These are phyloP conservation scores for Acacia acuminata DNA, from an alignment of 306 rosid species.

Conservation along the genomic window DNA sequence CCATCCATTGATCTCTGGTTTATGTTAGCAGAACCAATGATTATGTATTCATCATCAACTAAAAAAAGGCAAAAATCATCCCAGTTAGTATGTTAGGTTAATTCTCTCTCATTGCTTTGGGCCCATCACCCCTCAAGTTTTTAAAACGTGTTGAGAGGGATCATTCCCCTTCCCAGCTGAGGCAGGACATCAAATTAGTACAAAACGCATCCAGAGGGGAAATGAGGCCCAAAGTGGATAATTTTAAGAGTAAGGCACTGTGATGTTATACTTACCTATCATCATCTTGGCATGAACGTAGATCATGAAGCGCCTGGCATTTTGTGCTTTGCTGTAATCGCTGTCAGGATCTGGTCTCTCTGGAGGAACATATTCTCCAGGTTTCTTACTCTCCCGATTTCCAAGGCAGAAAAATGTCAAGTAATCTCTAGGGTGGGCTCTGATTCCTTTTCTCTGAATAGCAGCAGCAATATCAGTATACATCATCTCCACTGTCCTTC, in stretches of 20 bases:
- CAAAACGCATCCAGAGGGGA: too few relatives aligned
- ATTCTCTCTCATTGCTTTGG: too few relatives aligned
- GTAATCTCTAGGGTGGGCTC: slow-evolving; percentile 53
- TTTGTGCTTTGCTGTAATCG: slow-evolving; percentile 67
- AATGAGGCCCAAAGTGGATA: too few relatives aligned
- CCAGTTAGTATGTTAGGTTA: not conserved
- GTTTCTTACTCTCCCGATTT: slow-evolving; percentile 43
- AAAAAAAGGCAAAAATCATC: not conserved
- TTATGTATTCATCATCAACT: slow-evolving; percentile 95
- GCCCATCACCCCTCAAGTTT: too few relatives aligned
- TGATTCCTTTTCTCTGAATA: slow-evolving; percentile 44
- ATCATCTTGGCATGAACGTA: slow-evolving; percentile 97
- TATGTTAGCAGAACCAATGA: slow-evolving; percentile 88
- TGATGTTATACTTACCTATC: slow-evolving; percentile 60
- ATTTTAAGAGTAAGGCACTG: not conserved
- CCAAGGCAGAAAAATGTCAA: slow-evolving; percentile 88
- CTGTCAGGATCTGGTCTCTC: slow-evolving; percentile 52
- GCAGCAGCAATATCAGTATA: slow-evolving; percentile 68
- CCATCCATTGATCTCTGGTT: slow-evolving; percentile 96
- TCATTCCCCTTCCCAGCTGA: too few relatives aligned
- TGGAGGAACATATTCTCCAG: slow-evolving; percentile 48
- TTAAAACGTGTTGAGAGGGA: too few relatives aligned
- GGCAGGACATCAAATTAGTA: too few relatives aligned
- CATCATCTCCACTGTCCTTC: slow-evolving; percentile 90
- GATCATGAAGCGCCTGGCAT: slow-evolving; percentile 74